Conservation (phyloP, 306 rosid species). For the Begonia peltatifolia region DNA sequence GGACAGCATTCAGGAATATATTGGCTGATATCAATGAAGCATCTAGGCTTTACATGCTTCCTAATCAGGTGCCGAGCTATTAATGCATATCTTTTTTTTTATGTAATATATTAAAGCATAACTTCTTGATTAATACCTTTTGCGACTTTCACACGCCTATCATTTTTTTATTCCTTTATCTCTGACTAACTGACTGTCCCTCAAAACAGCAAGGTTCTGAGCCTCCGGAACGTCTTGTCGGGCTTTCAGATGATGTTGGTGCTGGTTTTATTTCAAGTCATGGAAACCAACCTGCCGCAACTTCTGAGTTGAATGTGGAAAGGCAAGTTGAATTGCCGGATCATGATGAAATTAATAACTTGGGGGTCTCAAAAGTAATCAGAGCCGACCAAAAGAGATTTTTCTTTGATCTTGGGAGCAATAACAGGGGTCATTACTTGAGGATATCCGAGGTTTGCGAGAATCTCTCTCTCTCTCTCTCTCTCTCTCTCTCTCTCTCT, state of each 20-base stretch:
- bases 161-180: conserved; percentile 4
- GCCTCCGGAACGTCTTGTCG: conserved; percentile 71
- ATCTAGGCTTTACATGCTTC: conserved; percentile 80
- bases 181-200: conserved; percentile 9
- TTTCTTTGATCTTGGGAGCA: conserved; percentile 95
- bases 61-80: conserved; percentile 68
- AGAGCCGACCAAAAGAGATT: conserved; percentile 94
- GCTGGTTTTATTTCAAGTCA: conserved; percentile 99
- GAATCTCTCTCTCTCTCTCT: background rate
- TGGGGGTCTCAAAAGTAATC: conserved; percentile 91
- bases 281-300: conserved; percentile 63
- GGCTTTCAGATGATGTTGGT: conserved; percentile 98
- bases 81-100: conserved; percentile 8
- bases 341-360: conserved; percentile 74
- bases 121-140: conserved; percentile 5
- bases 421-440: conserved; percentile 94
- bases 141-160: background rate
- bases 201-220: conserved; percentile 70
- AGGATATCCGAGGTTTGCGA: conserved; percentile 85
- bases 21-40: conserved; percentile 96
- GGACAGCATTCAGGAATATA: conserved; percentile 95
- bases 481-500: background rate
- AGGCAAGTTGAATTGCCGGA: conserved; percentile 74
- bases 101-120: conserved; percentile 11
- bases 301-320: conserved; percentile 77